Evolutionary conservation across 2,329 filamentous ascomycete species (phyloP).

Genomic region (Bipolaris sorokiniana): DNA sequence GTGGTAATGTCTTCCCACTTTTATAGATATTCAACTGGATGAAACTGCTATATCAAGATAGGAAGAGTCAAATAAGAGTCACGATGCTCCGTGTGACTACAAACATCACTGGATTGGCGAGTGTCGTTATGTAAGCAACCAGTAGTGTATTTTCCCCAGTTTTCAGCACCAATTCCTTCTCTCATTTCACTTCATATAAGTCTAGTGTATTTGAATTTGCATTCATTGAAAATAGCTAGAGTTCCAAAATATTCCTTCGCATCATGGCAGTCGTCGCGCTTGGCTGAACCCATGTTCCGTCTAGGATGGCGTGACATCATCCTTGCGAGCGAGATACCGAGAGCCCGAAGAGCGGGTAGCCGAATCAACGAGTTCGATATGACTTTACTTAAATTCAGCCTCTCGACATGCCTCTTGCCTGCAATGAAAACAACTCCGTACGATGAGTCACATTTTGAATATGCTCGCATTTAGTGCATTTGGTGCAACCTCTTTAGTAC

Average conservation of each 20-base stretch:
- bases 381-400: too few relatives aligned
- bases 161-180: neutral
- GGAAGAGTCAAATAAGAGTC: neutral
- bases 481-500: neutral
- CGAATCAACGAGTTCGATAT: neutral
- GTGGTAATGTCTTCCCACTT: too few relatives aligned
- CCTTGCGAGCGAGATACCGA: slow-evolving; percentile 6
- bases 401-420: too few relatives aligned
- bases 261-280: too few relatives aligned
- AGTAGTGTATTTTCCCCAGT: neutral
- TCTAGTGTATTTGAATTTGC: too few relatives aligned
- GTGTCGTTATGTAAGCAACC: slow-evolving; percentile 1
- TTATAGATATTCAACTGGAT: neutral
- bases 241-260: too few relatives aligned
- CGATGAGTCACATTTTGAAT: neutral
- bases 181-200: neutral
- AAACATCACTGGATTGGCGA: neutral
- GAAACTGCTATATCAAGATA: neutral
- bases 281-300: neutral
- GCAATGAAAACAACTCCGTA: neutral
- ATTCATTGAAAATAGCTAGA: too few relatives aligned
- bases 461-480: neutral
- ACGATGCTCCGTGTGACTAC: neutral
- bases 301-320: neutral
- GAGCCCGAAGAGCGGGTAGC: slow-evolving; percentile 1